phyloP scores from a whole-genome alignment of 1,139 yeast species.

The Diutina scorzettiae region DNA sequence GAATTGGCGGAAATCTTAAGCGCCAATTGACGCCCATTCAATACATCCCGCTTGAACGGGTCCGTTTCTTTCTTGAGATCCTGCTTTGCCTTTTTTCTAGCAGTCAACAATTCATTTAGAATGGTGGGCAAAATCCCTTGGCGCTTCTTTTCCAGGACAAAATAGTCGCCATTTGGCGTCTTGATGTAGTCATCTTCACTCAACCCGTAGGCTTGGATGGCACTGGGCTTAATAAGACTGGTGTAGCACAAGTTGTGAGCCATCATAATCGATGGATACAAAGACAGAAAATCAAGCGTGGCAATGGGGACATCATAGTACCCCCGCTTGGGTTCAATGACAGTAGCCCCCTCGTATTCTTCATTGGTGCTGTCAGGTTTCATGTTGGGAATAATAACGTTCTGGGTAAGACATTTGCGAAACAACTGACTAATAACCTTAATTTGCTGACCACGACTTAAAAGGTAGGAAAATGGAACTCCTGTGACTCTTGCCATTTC shows the following conservation, averaged over 20 bases:
- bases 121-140: conserved; percentile 89
- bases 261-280: conserved; percentile 99
- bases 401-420: conserved; percentile 78
- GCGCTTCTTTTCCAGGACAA: conserved; percentile 60
- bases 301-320: conserved; percentile 97
- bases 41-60: conserved; percentile 84
- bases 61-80: conserved; percentile 90
- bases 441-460: conserved; percentile 93
- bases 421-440: conserved; percentile 92
- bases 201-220: conserved; percentile 55
- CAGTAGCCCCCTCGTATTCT: conserved; percentile 98
- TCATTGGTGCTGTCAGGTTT: conserved; percentile 73
- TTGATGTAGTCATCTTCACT: conserved; percentile 67
- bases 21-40: conserved; percentile 96
- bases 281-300: conserved; percentile 91
- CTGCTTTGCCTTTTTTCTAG: conserved; percentile 85
- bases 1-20: conserved; percentile 95
- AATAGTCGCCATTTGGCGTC: conserved; percentile 89
- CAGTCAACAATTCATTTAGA: conserved; percentile 74
- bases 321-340: conserved; percentile 91
- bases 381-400: conserved; percentile 84
- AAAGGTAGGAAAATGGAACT: conserved; percentile 84
- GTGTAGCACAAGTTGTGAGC: conserved; percentile 97
- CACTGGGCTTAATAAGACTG: conserved; percentile 58
- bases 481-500: conserved; percentile 99